Conservation (phyloP, 2,329 filamentous ascomycete species). For the Xylariaceae sp. region DNA sequence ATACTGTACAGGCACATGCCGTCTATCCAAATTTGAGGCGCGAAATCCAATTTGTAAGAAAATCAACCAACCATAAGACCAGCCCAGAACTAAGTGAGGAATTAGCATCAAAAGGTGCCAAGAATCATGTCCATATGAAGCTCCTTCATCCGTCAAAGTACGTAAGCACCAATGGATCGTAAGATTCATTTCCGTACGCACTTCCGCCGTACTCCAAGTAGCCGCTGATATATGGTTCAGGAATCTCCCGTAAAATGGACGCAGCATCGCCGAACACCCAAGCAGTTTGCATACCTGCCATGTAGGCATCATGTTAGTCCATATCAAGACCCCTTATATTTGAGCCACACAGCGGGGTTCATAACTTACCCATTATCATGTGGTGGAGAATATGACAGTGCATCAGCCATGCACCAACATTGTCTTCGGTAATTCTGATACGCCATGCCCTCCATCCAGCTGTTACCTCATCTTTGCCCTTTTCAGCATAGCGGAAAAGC, state of each 20-base stretch:
- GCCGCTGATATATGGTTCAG: slow-evolving; percentile 45
- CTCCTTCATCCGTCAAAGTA: slow-evolving; percentile 29
- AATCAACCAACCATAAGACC: background rate
- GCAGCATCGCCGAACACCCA: slow-evolving; percentile 50
- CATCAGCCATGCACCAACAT: slow-evolving; percentile 67
- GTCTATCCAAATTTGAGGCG: too few relatives aligned
- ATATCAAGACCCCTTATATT: too few relatives aligned
- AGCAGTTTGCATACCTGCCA: slow-evolving; percentile 49
- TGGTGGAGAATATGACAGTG: slow-evolving; percentile 67
- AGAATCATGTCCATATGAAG: slow-evolving; percentile 5
- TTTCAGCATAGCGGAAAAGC: slow-evolving; percentile 59
- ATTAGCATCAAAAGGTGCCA: background rate
- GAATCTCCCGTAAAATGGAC: slow-evolving; percentile 45
- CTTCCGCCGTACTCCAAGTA: slow-evolving; percentile 54
- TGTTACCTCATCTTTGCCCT: slow-evolving; percentile 48
- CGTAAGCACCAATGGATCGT: slow-evolving; percentile 43
- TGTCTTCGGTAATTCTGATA: slow-evolving; percentile 49
- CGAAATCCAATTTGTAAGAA: too few relatives aligned
- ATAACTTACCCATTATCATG: slow-evolving; percentile 60
- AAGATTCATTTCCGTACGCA: slow-evolving; percentile 51
- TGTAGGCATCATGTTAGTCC: background rate
- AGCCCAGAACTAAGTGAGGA: background rate
- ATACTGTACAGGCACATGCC: too few relatives aligned
- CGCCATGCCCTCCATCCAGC: slow-evolving; percentile 69
- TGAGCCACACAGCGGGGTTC: too few relatives aligned